A percentile compares a stretch with the other conserved stretches of the same genome.
Conservation (phyloP, 2,329 filamentous ascomycete species). For the Coniochaeta prunicola region DNA sequence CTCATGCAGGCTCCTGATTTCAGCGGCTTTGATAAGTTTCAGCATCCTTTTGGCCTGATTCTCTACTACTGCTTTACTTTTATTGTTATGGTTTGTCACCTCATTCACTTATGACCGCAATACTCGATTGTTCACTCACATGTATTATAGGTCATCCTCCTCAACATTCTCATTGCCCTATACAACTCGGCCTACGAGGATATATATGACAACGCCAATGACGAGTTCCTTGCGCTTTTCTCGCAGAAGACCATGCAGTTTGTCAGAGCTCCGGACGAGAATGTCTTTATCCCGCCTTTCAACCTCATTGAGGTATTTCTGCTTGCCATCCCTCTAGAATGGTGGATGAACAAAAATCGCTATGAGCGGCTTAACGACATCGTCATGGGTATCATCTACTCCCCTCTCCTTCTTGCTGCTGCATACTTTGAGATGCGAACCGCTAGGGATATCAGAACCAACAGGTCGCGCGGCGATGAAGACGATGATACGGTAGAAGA, state of each 20-base stretch:
- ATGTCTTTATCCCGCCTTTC: slow-evolving; percentile 94
- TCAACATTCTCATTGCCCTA: slow-evolving; percentile 94
- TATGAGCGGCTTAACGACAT: slow-evolving; percentile 84
- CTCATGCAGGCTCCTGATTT: slow-evolving; percentile 93
- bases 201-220: slow-evolving; percentile 86
- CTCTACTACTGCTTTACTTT: slow-evolving; percentile 98
- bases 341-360: slow-evolving; percentile 73
- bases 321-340: slow-evolving; percentile 77
- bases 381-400: slow-evolving; percentile 82
- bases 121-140: background rate
- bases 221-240: slow-evolving; percentile 93
- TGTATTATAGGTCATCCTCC: slow-evolving; percentile 51
- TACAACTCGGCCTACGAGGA: slow-evolving; percentile 97
- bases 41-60: slow-evolving; percentile 85
- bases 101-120: slow-evolving; percentile 17
- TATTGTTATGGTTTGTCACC: slow-evolving; percentile 71
- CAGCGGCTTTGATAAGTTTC: slow-evolving; percentile 78
- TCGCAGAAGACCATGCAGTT: slow-evolving; percentile 95
- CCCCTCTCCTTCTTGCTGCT: slow-evolving; percentile 71
- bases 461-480: slow-evolving; percentile 72
- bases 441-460: slow-evolving; percentile 61
- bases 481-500: slow-evolving; percentile 87
- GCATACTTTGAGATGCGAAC: slow-evolving; percentile 63
- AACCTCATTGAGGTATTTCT: slow-evolving; percentile 85
- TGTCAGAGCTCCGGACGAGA: slow-evolving; percentile 92